Conservation (phyloP, 2,329 filamentous ascomycete genomes). For the Hymenoscyphus occultus region DNA sequence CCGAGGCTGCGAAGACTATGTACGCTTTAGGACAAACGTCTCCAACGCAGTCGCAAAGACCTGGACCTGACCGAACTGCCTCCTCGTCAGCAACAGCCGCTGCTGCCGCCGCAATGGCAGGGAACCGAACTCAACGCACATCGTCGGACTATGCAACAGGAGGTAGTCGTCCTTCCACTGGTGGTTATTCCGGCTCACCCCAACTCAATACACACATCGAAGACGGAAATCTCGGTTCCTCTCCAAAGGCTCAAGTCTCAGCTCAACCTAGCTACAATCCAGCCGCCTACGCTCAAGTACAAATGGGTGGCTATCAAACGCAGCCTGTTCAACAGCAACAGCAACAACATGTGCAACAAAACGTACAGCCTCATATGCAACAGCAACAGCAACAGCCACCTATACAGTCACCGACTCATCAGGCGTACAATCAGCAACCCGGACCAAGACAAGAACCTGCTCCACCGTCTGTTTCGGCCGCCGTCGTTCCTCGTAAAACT, state of each 20-base stretch:
- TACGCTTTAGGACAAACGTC: constrained; percentile 44
- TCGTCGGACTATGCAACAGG: constrained; percentile 32
- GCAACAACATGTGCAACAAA: constrained; percentile 35
- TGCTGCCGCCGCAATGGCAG: constrained; percentile 58
- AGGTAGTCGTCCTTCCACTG: constrained; percentile 19
- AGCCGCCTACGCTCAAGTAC: constrained; percentile 66
- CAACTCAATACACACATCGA: constrained; percentile 29
- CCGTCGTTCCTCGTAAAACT: constrained; percentile 48
- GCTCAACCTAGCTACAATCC: constrained; percentile 72
- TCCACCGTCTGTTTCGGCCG: constrained; percentile 32
- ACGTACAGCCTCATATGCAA: constrained; percentile 19
- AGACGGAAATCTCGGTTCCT: constrained; percentile 18
- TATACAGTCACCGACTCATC: constrained; percentile 35
- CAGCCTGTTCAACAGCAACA: constrained; percentile 41
- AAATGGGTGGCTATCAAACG: constrained; percentile 46
- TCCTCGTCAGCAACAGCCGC: constrained; percentile 54
- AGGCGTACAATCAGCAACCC: constrained; percentile 32
- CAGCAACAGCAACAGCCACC: constrained; percentile 21
- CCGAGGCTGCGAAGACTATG: constrained; percentile 62
- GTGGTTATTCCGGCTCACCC: constrained; percentile 22
- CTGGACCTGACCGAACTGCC: constrained; percentile 50
- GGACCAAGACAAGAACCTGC: constrained; percentile 32
- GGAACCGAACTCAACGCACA: constrained; percentile 33
- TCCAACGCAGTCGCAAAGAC: constrained; percentile 40
- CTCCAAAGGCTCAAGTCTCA: constrained; percentile 40